phyloP scores from a whole-genome alignment of 2,329 filamentous ascomycete species.

The Penicillium sp. region DNA sequence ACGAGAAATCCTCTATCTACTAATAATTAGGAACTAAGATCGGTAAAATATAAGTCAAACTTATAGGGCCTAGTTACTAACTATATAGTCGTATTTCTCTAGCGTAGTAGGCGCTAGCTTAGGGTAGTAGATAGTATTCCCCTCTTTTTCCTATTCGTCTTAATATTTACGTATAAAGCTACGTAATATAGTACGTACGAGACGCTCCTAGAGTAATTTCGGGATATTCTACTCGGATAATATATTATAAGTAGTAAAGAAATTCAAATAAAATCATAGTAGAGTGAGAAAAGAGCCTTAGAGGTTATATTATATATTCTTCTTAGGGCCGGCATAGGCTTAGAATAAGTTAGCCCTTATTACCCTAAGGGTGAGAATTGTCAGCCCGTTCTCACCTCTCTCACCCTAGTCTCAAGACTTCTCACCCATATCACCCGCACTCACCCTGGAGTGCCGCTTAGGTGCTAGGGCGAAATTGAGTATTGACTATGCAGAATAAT shows the following conservation, averaged over 20 bases:
- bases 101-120: not conserved
- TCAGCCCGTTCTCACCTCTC: not conserved
- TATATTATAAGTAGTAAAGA: not conserved
- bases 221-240: not conserved
- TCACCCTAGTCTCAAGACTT: not conserved
- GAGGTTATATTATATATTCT: not conserved
- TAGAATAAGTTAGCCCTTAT: not conserved
- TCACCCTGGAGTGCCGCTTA: not conserved
- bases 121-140: no score
- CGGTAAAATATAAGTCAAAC: no score
- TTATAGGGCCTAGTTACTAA: no score
- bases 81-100: no score
- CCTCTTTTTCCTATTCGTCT: no score
- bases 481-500: not conserved
- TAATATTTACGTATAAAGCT: not conserved
- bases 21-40: no score
- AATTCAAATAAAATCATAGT: not conserved
- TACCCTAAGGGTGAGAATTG: not conserved
- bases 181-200: not conserved
- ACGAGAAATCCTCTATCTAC: no score
- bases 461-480: not conserved
- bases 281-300: not conserved
- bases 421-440: not conserved
- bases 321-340: not conserved
- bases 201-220: not conserved